phyloP scores from a whole-genome alignment of 805 yeast genomes.

The Teunomyces barrocoloradensis region DNA sequence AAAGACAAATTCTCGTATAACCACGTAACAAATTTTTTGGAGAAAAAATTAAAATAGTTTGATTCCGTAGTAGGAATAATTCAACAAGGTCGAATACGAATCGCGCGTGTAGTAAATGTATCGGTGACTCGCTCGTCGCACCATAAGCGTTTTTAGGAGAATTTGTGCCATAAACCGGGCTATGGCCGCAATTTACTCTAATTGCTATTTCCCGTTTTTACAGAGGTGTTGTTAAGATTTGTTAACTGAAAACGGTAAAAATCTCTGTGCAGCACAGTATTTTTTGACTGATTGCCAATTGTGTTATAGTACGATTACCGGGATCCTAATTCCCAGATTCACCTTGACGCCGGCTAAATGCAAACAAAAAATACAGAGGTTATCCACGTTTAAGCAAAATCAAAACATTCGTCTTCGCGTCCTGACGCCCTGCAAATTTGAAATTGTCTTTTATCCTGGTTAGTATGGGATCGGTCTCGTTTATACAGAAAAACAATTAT shows the following conservation, averaged over 20 bases:
- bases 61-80: neutral
- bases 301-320: neutral
- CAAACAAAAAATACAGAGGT: neutral
- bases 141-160: neutral
- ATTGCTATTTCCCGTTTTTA: neutral
- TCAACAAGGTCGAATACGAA: neutral
- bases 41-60: neutral
- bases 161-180: neutral
- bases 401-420: neutral
- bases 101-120: neutral
- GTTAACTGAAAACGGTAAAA: neutral
- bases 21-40: conserved; percentile 16
- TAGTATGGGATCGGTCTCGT: neutral
- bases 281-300: neutral
- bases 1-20: conserved; percentile 16
- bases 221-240: neutral
- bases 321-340: neutral
- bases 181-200: neutral
- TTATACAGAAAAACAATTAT: neutral
- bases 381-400: neutral
- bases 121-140: neutral
- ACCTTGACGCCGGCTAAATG: neutral
- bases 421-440: neutral
- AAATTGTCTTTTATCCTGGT: neutral
- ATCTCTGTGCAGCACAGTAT: neutral